Evolutionary conservation across 192 early-diverging fungal species (phyloP).

Genomic region (Allomyces arbusculus): DNA sequence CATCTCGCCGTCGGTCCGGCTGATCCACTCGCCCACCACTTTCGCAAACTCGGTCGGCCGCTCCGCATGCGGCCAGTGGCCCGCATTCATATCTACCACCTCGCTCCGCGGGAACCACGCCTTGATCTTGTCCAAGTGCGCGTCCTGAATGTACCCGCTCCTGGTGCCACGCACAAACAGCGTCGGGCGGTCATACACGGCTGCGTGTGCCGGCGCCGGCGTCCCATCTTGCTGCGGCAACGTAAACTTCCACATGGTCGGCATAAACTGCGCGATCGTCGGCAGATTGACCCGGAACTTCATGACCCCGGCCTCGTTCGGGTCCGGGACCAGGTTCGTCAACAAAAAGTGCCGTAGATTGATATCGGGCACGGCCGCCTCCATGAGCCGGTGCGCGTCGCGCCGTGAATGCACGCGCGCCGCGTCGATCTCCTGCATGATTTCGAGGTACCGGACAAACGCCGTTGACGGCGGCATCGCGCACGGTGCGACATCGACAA

Average conservation of each 20-base stretch:
- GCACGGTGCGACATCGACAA: slow-evolving; percentile 52
- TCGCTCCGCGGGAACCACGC: slow-evolving; percentile 48
- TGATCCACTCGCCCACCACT: slow-evolving; percentile 28
- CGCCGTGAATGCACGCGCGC: no score
- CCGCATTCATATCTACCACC: slow-evolving; percentile 50
- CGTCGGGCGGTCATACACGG: slow-evolving; percentile 34
- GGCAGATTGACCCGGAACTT: slow-evolving; percentile 54
- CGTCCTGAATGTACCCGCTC: slow-evolving; percentile 42
- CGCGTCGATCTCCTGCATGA: slow-evolving; percentile 35
- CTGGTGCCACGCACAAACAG: slow-evolving; percentile 64
- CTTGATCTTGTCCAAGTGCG: slow-evolving; percentile 30
- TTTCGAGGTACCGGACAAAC: slow-evolving; percentile 32
- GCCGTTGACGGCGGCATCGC: slow-evolving; percentile 20
- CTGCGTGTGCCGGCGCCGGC: slow-evolving; percentile 12
- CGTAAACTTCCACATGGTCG: slow-evolving; percentile 14
- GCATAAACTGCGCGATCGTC: slow-evolving; percentile 24
- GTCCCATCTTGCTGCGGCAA: slow-evolving; percentile 29
- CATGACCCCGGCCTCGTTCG: slow-evolving; percentile 15
- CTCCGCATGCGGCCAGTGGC: slow-evolving; percentile 80
- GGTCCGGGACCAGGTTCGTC: slow-evolving; percentile 63
- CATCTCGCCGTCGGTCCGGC: not conserved
- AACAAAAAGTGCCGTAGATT: slow-evolving; percentile 53
- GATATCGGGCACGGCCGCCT: no score
- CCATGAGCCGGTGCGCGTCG: no score
- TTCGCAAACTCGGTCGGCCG: slow-evolving; percentile 42